These are phyloP conservation scores for Kodamaea fungicola DNA, from an alignment of 1,139 yeast genomes.

Conservation along the genomic window DNA sequence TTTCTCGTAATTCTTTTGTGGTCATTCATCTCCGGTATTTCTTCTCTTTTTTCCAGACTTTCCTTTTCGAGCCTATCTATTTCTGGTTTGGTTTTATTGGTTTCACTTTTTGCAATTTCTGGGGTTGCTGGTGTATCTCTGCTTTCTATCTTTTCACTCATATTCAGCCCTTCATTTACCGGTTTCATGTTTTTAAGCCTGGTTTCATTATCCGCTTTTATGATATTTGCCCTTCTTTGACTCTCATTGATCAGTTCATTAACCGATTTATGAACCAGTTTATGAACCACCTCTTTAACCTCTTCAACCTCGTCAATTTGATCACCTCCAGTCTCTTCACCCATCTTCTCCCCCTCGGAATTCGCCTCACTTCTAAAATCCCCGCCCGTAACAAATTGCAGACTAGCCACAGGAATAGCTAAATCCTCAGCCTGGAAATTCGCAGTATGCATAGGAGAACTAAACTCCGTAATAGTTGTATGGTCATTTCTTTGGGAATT, in stretches of 20 bases:
- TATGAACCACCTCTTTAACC: too few species aligned
- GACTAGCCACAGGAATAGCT: not conserved
- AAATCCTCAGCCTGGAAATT: constrained; percentile 13
- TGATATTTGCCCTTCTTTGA: not conserved
- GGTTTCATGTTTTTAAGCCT: not conserved
- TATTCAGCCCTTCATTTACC: too few species aligned
- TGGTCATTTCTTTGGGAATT: not conserved
- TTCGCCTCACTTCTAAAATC: not conserved
- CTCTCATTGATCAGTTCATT: too few species aligned
- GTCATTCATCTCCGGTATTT: too few species aligned
- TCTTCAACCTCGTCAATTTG: not conserved
- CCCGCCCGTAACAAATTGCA: not conserved
- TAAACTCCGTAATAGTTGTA: not conserved
- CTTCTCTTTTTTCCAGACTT: too few species aligned
- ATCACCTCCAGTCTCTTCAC: too few species aligned
- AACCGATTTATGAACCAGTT: too few species aligned
- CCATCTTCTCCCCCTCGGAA: not conserved
- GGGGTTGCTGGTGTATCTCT: not conserved
- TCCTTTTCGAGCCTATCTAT: too few species aligned
- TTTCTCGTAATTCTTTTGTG: constrained; percentile 1
- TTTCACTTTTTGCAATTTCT: not conserved
- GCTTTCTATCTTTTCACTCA: too few species aligned
- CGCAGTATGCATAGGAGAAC: constrained; percentile 5
- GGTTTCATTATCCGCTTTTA: not conserved
- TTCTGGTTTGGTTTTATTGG: not conserved